phyloP scores from a whole-genome alignment of 345 rosid genomes.

The Eutrema heterophyllum region DNA sequence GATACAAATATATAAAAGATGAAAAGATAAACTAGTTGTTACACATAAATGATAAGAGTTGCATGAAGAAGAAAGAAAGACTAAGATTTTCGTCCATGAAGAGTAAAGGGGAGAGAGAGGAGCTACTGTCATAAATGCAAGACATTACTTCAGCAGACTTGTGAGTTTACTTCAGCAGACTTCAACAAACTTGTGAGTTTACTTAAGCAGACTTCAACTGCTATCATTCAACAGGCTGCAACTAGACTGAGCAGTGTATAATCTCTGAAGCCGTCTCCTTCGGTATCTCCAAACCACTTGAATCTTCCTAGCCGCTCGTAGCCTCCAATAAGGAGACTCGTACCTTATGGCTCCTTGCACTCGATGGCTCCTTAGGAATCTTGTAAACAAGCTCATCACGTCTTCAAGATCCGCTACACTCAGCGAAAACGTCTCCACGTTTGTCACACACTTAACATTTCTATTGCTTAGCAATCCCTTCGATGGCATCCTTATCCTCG shows the following conservation, averaged over 20 bases:
- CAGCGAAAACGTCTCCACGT: constrained; percentile 82
- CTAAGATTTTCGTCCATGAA: too few species aligned
- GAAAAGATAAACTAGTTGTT: too few species aligned
- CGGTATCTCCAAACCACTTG: constrained; percentile 87
- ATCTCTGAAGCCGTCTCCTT: constrained; percentile 42
- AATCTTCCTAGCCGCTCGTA: constrained; percentile 50
- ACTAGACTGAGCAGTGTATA: not conserved
- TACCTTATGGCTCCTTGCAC: constrained; percentile 88
- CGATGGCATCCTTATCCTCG: constrained; percentile 40
- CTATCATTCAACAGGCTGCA: too few species aligned
- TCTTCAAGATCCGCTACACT: constrained; percentile 75
- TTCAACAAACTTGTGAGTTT: too few species aligned
- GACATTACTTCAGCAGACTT: too few species aligned
- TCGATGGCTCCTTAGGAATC: constrained; percentile 56
- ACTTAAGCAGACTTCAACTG: too few species aligned
- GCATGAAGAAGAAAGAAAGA: too few species aligned
- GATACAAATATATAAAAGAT: too few species aligned
- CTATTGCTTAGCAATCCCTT: constrained; percentile 52
- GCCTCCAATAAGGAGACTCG: constrained; percentile 74
- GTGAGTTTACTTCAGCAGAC: too few species aligned
- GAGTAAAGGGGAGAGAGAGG: too few species aligned
- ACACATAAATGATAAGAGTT: too few species aligned
- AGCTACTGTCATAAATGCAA: too few species aligned
- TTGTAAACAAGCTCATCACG: constrained; percentile 59
- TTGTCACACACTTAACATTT: constrained; percentile 57